These are phyloP conservation scores for Rhizopus delemar DNA, from an alignment of 371 early-diverging fungal genomes.

Conservation along the genomic window DNA sequence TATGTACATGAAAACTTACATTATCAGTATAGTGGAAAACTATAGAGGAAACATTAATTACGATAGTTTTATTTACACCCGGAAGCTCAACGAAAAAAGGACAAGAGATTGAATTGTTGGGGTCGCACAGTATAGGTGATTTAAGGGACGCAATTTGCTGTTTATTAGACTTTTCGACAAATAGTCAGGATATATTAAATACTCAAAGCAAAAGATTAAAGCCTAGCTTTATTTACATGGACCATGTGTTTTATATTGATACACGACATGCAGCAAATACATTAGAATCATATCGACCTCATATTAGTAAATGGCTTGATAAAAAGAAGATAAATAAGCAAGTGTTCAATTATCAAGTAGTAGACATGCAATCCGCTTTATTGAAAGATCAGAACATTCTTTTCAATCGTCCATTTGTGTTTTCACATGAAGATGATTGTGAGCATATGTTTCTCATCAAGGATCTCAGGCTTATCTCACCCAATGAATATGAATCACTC, in stretches of 20 bases:
- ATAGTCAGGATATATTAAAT: not conserved
- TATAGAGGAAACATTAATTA: conserved; percentile 16
- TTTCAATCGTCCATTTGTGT: conserved; percentile 64
- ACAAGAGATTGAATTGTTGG: conserved; percentile 53
- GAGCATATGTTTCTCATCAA: conserved; percentile 71
- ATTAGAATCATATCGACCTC: not conserved
- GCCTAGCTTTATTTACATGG: conserved; percentile 46
- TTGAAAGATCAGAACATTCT: conserved; percentile 61
- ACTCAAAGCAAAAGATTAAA: conserved; percentile 22
- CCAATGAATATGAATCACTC: conserved; percentile 45
- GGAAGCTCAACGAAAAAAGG: conserved; percentile 22
- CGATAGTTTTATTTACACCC: conserved; percentile 38
- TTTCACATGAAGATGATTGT: conserved; percentile 74
- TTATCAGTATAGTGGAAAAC: not conserved
- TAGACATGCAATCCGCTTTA: conserved; percentile 51
- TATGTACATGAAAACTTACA: too few species aligned
- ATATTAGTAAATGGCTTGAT: conserved; percentile 9
- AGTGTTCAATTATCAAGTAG: conserved; percentile 23
- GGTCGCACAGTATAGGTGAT: conserved; percentile 41
- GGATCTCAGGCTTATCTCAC: conserved; percentile 48
- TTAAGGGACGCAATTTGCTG: conserved; percentile 56
- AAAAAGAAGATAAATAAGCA: conserved; percentile 20
- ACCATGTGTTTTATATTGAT: conserved; percentile 52
- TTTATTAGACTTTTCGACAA: conserved; percentile 26
- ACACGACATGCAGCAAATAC: conserved; percentile 18